Conservation (phyloP, 1,139 yeast genomes). For the Protomyces arabidopsidicola region DNA sequence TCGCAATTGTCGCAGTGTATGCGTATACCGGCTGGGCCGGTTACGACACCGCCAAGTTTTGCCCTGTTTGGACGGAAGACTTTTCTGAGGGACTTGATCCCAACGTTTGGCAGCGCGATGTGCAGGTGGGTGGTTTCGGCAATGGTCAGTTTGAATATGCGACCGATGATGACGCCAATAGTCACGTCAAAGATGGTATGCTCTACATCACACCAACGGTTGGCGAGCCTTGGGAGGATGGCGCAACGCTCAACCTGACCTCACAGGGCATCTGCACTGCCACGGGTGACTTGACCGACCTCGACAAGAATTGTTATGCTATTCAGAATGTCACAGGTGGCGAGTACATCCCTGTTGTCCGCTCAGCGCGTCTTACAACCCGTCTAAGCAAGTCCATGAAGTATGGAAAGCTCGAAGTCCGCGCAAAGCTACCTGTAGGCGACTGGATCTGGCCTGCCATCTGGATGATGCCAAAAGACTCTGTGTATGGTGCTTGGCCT, state of each 20-base stretch:
- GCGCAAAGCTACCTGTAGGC: slow-evolving; percentile 31
- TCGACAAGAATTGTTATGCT: slow-evolving; percentile 28
- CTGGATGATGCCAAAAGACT: slow-evolving; percentile 33
- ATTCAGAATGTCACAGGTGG: slow-evolving; percentile 27
- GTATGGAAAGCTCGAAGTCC: slow-evolving; percentile 32
- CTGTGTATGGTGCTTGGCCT: slow-evolving; percentile 32
- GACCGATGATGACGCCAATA: slow-evolving; percentile 28
- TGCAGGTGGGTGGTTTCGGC: slow-evolving; percentile 32
- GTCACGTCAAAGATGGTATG: slow-evolving; percentile 29
- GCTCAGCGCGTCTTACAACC: slow-evolving; percentile 32
- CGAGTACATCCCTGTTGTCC: slow-evolving; percentile 31
- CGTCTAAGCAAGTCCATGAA: slow-evolving; percentile 22
- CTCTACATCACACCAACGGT: slow-evolving; percentile 32
- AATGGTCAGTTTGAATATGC: slow-evolving; percentile 32
- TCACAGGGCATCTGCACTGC: slow-evolving; percentile 29
- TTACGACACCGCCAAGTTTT: slow-evolving; percentile 27
- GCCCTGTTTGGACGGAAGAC: slow-evolving; percentile 28
- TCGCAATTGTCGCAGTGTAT: slow-evolving; percentile 29
- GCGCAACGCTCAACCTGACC: slow-evolving; percentile 32
- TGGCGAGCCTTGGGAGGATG: slow-evolving; percentile 28
- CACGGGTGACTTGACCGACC: slow-evolving; percentile 1
- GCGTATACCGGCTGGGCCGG: slow-evolving; percentile 31
- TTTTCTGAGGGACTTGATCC: slow-evolving; percentile 23
- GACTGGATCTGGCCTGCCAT: slow-evolving; percentile 34
- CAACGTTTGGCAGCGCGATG: slow-evolving; percentile 28